Conservation (phyloP, 495 filamentous ascomycete genomes). For the Podospora conica region DNA sequence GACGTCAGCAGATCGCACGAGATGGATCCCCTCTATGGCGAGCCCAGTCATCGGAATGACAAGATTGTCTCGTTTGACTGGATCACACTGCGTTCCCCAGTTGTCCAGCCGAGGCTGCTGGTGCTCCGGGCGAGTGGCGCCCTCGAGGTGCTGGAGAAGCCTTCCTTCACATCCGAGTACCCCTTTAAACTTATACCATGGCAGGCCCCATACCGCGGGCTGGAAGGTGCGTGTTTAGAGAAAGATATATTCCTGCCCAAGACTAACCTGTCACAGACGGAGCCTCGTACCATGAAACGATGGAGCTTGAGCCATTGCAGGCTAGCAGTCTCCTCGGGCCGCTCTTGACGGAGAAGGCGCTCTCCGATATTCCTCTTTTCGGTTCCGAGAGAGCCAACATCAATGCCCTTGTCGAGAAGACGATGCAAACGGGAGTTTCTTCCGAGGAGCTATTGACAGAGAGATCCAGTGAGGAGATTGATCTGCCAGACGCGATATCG, state of each 20-base stretch:
- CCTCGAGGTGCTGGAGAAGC: slow-evolving; percentile 60
- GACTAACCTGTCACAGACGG: slow-evolving; percentile 29
- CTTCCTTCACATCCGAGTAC: slow-evolving; percentile 47
- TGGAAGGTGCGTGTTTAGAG: slow-evolving; percentile 33
- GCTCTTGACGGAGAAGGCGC: slow-evolving; percentile 36
- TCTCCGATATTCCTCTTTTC: slow-evolving; percentile 41
- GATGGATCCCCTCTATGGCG: slow-evolving; percentile 46
- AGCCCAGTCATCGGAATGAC: slow-evolving; percentile 44
- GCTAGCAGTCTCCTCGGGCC: slow-evolving; percentile 39
- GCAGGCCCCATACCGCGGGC: slow-evolving; percentile 39
- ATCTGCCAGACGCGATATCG: slow-evolving; percentile 23
- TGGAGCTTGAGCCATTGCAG: slow-evolving; percentile 41
- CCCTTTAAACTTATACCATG: slow-evolving; percentile 45
- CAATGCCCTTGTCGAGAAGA: slow-evolving; percentile 28
- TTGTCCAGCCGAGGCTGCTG: slow-evolving; percentile 59
- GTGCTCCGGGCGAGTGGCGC: slow-evolving; percentile 62
- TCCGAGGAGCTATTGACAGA: slow-evolving; percentile 25
- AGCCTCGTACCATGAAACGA: slow-evolving; percentile 37
- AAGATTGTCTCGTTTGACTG: slow-evolving; percentile 85
- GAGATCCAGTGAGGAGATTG: slow-evolving; percentile 16
- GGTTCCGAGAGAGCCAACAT: slow-evolving; percentile 34
- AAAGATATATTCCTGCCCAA: slow-evolving; percentile 3
- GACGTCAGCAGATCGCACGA: slow-evolving; percentile 48
- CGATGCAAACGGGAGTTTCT: slow-evolving; percentile 18
- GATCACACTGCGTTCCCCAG: slow-evolving; percentile 55